A percentile compares a stretch with the other conserved stretches of the same genome.
These are phyloP conservation scores for Fusarium stilboides DNA, from an alignment of 2,329 filamentous ascomycete species.

Conservation along the genomic window DNA sequence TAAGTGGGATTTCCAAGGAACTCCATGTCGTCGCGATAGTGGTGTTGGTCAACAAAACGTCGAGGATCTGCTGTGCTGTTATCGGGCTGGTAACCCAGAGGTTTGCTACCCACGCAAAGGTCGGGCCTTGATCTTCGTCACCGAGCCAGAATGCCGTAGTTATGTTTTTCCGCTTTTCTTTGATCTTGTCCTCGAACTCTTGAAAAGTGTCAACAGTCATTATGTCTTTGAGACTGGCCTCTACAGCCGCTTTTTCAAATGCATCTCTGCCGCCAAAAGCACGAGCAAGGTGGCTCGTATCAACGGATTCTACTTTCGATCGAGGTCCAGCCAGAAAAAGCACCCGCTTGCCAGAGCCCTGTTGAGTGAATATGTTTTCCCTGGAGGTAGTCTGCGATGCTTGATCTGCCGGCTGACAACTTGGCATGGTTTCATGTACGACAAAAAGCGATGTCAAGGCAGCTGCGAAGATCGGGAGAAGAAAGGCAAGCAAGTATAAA, in stretches of 20 bases:
- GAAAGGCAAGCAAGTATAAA: conserved; percentile 80
- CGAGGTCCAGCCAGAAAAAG: conserved; percentile 54
- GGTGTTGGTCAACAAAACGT: conserved; percentile 76
- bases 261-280: conserved; percentile 54
- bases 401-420: conserved; percentile 67
- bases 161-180: conserved; percentile 74
- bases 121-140: conserved; percentile 70
- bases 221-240: conserved; percentile 51
- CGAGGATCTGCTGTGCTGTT: conserved; percentile 75
- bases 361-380: conserved; percentile 58
- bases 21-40: conserved; percentile 81
- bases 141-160: conserved; percentile 85
- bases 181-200: conserved; percentile 78
- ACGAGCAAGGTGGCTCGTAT: conserved; percentile 56
- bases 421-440: conserved; percentile 65
- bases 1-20: conserved; percentile 81
- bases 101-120: conserved; percentile 80
- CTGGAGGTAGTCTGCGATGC: conserved; percentile 58
- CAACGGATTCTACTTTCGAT: conserved; percentile 56
- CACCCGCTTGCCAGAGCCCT: conserved; percentile 45
- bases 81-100: conserved; percentile 70
- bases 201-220: conserved; percentile 74
- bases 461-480: conserved; percentile 85
- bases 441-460: conserved; percentile 86
- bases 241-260: conserved; percentile 33